Base-by-base conservation (phyloP, 371 early-diverging fungal species). In the Syncephalis plumigaleata region DNA sequence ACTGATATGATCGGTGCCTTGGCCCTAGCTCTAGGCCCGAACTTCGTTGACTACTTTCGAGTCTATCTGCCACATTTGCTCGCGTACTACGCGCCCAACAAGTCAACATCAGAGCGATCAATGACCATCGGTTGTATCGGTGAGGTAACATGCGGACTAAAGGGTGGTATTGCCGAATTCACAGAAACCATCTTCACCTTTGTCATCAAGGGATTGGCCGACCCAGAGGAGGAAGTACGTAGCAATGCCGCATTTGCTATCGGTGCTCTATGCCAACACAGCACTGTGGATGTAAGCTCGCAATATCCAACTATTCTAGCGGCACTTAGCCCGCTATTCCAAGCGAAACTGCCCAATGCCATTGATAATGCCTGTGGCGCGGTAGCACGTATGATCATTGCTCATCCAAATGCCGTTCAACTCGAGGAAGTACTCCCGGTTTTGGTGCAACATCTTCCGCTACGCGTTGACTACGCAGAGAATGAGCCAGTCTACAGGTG, bases 291-390 rank as follows among this genome's bases (percentile, higher is more conserved):
- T 49, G 63, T 81, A 36, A 67, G 71, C 45, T 65, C 68, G 21
- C 78, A 85, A 55, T 86, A 86, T 62, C 65, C 68, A 38, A 58
- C 63, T 38, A 67, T 91, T 24, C 66, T 91, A 48, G 70, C 70
- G 27, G 71, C 71, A 31, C 60, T 91, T 53, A 70, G 75, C 42
- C 82, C 87, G 47, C 61, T 87, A 53, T 81, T 89, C 65, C 62
- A 67, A 23, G 55, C 62, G 17, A 71, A 75, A 58, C 48, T 74
- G 17, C 70, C 67, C 40, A 86, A 86, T 55, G 67, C 69, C 13
- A 70, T 73, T 17, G 92, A 92, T 63, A 92, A 92, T 58, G 92
- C 92, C 23, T 78, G 81, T 44, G 91, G 91, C 24, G 82, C 88
- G 42, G 80, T 87, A 22, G 79, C 83, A 13, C 71, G 91, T 36